phyloP scores from a whole-genome alignment of 2,329 filamentous ascomycete species.

The Zasmidium citrigriseum region DNA sequence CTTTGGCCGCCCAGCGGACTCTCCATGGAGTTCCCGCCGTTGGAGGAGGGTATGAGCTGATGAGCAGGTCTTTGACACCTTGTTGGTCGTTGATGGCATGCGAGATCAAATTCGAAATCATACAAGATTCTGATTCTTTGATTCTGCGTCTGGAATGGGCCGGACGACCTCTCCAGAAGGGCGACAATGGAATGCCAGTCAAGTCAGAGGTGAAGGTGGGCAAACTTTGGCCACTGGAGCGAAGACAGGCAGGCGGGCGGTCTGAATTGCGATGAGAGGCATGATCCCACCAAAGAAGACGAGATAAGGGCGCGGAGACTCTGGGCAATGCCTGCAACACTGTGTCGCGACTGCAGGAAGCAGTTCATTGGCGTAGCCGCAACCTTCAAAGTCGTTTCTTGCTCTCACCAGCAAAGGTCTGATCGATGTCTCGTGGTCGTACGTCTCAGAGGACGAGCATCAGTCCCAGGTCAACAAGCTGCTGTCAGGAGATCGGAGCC shows the following conservation, averaged over 20 bases:
- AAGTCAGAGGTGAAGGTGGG: neutral
- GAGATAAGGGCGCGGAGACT: too few relatives aligned
- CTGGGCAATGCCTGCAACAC: slow-evolving; percentile 41
- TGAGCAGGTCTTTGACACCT: neutral
- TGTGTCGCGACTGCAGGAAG: slow-evolving; percentile 29
- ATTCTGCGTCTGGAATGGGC: neutral
- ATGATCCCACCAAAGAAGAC: neutral
- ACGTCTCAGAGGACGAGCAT: neutral
- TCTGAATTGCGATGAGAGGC: neutral
- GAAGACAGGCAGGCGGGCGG: neutral
- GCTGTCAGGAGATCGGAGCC: too few relatives aligned
- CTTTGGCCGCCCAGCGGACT: neutral
- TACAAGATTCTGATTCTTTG: neutral
- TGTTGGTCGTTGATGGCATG: neutral
- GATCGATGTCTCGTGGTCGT: neutral
- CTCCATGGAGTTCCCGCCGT: neutral
- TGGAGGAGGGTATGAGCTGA: neutral
- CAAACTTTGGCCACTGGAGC: neutral
- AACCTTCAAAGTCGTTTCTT: neutral
- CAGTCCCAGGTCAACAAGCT: neutral
- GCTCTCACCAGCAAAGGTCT: neutral
- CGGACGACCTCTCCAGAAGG: neutral
- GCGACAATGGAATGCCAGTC: neutral
- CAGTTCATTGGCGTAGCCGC: neutral
- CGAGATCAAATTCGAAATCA: neutral